Conservation (phyloP, 2,329 filamentous ascomycete genomes). For the Trichoderma atrobrunneum region DNA sequence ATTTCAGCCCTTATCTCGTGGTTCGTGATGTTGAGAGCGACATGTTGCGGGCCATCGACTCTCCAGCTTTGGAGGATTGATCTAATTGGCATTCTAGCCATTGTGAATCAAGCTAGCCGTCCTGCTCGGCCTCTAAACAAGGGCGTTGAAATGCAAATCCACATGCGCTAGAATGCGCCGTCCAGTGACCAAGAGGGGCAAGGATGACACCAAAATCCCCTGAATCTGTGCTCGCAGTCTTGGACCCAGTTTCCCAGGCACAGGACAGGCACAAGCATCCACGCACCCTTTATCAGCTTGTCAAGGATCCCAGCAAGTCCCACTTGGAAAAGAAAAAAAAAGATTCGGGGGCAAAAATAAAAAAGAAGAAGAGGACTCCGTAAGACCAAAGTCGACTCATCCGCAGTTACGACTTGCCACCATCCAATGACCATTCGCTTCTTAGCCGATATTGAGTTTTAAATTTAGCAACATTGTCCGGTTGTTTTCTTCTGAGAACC, state of each 20-base stretch:
- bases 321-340: not conserved
- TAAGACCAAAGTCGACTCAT: not conserved
- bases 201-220: constrained; percentile 10
- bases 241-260: not conserved
- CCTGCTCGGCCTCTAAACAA: not conserved
- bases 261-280: not conserved
- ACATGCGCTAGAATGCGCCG: constrained; percentile 6
- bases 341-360: not conserved
- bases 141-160: not conserved
- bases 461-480: not conserved
- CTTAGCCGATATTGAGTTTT: not conserved
- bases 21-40: not conserved
- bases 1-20: not conserved
- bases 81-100: not conserved
- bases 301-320: not conserved
- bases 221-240: not conserved
- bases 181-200: not conserved
- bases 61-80: not conserved
- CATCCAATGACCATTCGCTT: not conserved
- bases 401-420: not conserved
- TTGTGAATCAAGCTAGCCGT: not conserved
- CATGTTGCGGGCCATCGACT: not conserved
- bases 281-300: not conserved
- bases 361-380: not conserved
- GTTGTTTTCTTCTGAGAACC: not conserved